phyloP scores from a whole-genome alignment of 768 basidiomycete genomes.

The Trametes cingulata region DNA sequence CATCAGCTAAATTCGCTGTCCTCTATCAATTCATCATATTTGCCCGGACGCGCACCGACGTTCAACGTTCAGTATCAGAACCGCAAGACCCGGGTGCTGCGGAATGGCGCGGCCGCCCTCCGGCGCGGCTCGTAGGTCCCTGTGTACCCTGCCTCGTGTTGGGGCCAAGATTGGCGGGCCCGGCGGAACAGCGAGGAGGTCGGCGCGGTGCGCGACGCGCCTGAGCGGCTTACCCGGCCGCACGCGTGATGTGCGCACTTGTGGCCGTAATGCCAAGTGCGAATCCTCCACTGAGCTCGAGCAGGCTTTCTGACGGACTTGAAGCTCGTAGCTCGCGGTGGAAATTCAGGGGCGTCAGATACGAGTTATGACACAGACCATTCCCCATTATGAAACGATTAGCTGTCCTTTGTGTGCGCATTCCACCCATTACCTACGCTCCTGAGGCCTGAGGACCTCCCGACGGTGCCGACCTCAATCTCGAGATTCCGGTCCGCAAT shows the following conservation, averaged over 20 bases:
- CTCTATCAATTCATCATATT: not conserved
- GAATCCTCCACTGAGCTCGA: too few relatives aligned
- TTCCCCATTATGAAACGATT: too few relatives aligned
- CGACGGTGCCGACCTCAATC: not conserved
- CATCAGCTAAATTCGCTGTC: not conserved
- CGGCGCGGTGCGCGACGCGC: not conserved
- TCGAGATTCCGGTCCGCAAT: not conserved
- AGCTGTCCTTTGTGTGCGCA: not conserved
- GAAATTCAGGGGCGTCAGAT: too few relatives aligned
- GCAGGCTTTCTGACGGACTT: too few relatives aligned
- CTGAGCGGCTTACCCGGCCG: conserved; percentile 8
- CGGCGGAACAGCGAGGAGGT: not conserved
- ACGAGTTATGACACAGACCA: too few relatives aligned
- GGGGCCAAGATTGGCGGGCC: conserved; percentile 4
- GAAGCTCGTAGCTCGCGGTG: too few relatives aligned
- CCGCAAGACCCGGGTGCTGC: not conserved
- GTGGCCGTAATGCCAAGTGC: not conserved
- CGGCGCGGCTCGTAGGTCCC: conserved; percentile 15
- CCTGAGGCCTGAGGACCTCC: not conserved
- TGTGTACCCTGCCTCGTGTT: conserved; percentile 19
- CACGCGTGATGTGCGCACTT: not conserved
- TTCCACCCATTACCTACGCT: not conserved
- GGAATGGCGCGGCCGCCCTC: not conserved
- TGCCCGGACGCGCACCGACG: too few relatives aligned
- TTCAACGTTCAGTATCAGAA: conserved; percentile 2